Evolutionary conservation across 305 asterid genomes (phyloP).

Genomic region (Fraxinus paxiana): DNA sequence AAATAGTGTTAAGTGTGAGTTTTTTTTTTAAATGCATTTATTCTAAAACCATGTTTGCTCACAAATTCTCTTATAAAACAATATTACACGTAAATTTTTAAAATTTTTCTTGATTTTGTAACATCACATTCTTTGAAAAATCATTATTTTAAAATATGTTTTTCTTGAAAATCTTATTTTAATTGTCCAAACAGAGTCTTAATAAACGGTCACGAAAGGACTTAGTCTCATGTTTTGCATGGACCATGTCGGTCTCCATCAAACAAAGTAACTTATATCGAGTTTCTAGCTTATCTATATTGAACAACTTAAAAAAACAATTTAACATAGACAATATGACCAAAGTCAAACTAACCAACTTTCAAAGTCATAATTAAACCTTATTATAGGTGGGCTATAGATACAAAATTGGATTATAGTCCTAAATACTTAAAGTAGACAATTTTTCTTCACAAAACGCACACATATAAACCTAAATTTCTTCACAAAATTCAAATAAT

Average conservation of each 20-base stretch:
- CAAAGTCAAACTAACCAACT: not conserved
- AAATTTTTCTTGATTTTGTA: not conserved
- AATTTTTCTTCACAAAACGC: not conserved
- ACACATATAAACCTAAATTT: not conserved
- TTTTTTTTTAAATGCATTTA: too few relatives aligned
- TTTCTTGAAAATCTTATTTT: too few relatives aligned
- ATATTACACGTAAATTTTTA: too few relatives aligned
- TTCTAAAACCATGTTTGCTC: too few relatives aligned
- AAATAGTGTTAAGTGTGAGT: too few relatives aligned
- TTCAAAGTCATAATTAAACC: not conserved
- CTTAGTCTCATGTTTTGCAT: not conserved
- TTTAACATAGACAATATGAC: not conserved
- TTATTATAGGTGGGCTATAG: not conserved
- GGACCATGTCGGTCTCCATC: not conserved
- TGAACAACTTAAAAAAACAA: not conserved
- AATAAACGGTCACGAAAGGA: not conserved
- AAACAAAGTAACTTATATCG: not conserved
- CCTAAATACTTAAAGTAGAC: not conserved
- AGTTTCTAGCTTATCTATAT: not conserved
- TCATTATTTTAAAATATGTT: too few relatives aligned
- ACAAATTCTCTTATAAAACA: too few relatives aligned
- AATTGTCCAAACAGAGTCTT: too few relatives aligned
- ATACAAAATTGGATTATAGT: not conserved
- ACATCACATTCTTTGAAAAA: too few relatives aligned
- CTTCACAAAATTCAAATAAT: constrained; percentile 1